Base-by-base conservation (phyloP, 2,329 filamentous ascomycete species). In the Diplodia mutila region DNA sequence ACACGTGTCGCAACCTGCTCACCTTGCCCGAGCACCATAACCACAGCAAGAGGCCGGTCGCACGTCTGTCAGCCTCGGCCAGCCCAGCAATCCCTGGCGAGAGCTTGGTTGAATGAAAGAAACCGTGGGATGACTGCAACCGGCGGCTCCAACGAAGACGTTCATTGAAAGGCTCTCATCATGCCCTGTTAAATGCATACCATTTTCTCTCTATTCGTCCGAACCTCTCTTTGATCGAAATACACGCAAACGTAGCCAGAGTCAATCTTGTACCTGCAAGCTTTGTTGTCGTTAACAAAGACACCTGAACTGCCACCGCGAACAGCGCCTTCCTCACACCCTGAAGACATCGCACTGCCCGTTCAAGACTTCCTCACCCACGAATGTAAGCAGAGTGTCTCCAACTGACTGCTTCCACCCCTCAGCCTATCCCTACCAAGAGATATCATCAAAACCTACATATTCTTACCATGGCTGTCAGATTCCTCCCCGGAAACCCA, bases 211-310 rank as follows among this genome's bases (percentile, higher is more conserved):
- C 27, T 21, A 11, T n/a, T 11, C 23, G 7, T 6, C 11, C 14
- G 3, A 25, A 14, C 23, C n/a, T 11, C 6, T 11, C 14, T n/a
- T n/a, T n/a, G n/a, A 25, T 25, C 48, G 21, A 11, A 4, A 4
- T 18, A 3, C n/a, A 5, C 32, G 57, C 57, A 61, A 61, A 34
- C 57, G 39, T 49, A 11, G 16, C 27, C 12, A 23, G 27, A 3
- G 6, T 34, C 53, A 6, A 23, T 5, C 7, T 25, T 21, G 53
- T 23, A 57, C 21, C 12, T 5, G 37, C 25, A 4, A 49, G 39
- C 42, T 51, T 63, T 63, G 42, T 63, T 16, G 12, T 29, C 16
- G 46, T 34, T 21, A 37, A 63, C 59, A 63, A 63, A 51, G 59
- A 37, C 42, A 25, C 21, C 14, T 25, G 23, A 63, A 29, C 42